phyloP scores from a whole-genome alignment of 306 rosid species.

The Acacia acuminata region DNA sequence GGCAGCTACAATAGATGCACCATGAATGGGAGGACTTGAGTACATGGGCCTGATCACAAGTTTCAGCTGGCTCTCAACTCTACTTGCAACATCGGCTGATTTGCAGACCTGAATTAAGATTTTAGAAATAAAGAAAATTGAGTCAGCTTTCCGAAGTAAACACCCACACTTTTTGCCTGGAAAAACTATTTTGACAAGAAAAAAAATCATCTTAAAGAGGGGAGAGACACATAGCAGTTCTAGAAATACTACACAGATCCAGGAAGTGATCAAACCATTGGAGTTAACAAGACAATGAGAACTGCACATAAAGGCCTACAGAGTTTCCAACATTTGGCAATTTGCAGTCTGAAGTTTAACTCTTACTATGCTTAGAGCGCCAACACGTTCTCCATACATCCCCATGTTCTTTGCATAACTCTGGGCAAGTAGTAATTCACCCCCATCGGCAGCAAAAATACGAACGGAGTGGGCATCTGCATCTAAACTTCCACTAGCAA shows the following conservation, averaged over 20 bases:
- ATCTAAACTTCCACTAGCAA: constrained; percentile 98
- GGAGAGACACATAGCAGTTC: background rate
- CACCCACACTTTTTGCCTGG: background rate
- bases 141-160: constrained; percentile 19
- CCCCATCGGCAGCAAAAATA: constrained; percentile 93
- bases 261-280: background rate
- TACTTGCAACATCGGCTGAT: constrained; percentile 78
- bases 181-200: background rate
- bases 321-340: constrained; percentile 18
- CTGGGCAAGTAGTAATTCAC: constrained; percentile 86
- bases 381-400: constrained; percentile 97
- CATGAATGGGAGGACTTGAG: constrained; percentile 97
- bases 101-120: constrained; percentile 65
- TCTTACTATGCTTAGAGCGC: constrained; percentile 93
- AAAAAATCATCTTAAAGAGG: background rate
- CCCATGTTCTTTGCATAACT: constrained; percentile 99
- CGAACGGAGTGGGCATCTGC: constrained; percentile 90
- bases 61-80: constrained; percentile 94
- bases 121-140: background rate
- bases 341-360: constrained; percentile 14
- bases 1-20: constrained; percentile 94
- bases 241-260: constrained; percentile 5
- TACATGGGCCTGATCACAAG: constrained; percentile 99
- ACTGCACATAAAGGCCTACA: background rate
- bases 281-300: background rate